Percentiles rank a stretch among this genome's conserved stretches.
phyloP scores from a whole-genome alignment of 2,329 filamentous ascomycete genomes.

The Epichloe baconii region DNA sequence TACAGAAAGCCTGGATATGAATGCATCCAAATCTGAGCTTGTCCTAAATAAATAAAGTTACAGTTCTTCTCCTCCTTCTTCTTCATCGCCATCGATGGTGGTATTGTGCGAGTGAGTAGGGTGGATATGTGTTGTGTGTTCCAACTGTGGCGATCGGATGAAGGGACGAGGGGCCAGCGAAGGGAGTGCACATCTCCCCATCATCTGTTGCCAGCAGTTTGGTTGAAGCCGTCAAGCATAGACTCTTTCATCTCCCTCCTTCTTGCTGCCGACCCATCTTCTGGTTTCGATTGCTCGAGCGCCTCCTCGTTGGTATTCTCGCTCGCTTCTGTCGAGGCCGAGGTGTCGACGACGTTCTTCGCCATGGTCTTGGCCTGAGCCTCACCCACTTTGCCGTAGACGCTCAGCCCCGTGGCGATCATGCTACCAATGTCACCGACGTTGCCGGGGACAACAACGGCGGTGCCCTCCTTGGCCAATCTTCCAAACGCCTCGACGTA shows the following conservation, averaged over 20 bases:
- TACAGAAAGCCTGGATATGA: no score
- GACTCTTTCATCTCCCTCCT: conserved; percentile 23
- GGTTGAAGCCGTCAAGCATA: conserved; percentile 27
- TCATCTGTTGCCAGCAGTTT: conserved; percentile 21
- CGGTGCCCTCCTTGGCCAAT: conserved; percentile 88
- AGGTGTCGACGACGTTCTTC: conserved; percentile 29
- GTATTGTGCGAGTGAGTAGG: neutral
- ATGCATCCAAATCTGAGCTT: no score
- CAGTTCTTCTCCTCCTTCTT: no score
- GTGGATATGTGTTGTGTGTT: neutral
- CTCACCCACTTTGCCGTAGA: conserved; percentile 86
- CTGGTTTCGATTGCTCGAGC: conserved; percentile 8
- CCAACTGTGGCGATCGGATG: no score
- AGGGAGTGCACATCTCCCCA: neutral
- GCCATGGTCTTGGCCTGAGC: conserved; percentile 59
- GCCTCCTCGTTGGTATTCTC: conserved; percentile 7
- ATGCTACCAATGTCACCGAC: conserved; percentile 92
- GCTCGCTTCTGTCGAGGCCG: conserved; percentile 9
- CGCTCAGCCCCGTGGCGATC: conserved; percentile 91
- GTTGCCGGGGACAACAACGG: conserved; percentile 90
- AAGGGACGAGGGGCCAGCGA: no score
- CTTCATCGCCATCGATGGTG: neutral
- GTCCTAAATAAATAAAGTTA: no score
- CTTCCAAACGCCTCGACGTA: conserved; percentile 93
- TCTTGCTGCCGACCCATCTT: conserved; percentile 6